phyloP scores from a whole-genome alignment of 495 filamentous ascomycete species.

The Parathielavia hyrcaniae region DNA sequence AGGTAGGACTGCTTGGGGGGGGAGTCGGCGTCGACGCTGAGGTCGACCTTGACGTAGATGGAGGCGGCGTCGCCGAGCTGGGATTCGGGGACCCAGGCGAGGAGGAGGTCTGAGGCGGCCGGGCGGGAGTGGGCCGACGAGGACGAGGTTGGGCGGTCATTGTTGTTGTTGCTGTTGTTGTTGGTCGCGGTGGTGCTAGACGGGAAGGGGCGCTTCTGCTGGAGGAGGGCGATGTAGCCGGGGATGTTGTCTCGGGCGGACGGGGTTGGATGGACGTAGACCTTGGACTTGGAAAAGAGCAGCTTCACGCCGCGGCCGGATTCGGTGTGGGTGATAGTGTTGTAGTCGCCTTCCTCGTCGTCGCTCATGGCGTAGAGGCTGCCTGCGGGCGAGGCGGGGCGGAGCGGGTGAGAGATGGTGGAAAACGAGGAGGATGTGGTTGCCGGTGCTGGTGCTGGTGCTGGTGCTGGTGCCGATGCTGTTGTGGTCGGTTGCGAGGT shows the following conservation, averaged over 20 bases:
- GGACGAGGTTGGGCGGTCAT: constrained; percentile 45
- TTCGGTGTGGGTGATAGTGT: constrained; percentile 80
- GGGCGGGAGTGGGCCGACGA: constrained; percentile 36
- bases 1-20: constrained; percentile 83
- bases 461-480: neutral
- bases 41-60: constrained; percentile 92
- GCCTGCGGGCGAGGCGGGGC: constrained; percentile 64
- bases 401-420: constrained; percentile 18
- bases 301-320: constrained; percentile 85
- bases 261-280: constrained; percentile 95
- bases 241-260: constrained; percentile 92
- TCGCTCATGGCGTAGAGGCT: constrained; percentile 97
- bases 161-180: neutral
- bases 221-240: constrained; percentile 90
- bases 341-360: constrained; percentile 91
- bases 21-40: constrained; percentile 62
- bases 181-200: constrained; percentile 1
- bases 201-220: constrained; percentile 64
- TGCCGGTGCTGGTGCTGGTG: neutral
- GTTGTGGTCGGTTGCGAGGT: constrained; percentile 7
- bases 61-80: constrained; percentile 78
- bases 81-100: constrained; percentile 92
- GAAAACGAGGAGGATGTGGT: constrained; percentile 11
- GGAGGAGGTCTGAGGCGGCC: constrained; percentile 62
- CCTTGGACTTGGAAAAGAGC: constrained; percentile 96